Evolutionary conservation across 495 filamentous ascomycete species (phyloP), one percentile per base, ranked within the genome.

Genomic region (Podospora bellae-mahoneyi): DNA sequence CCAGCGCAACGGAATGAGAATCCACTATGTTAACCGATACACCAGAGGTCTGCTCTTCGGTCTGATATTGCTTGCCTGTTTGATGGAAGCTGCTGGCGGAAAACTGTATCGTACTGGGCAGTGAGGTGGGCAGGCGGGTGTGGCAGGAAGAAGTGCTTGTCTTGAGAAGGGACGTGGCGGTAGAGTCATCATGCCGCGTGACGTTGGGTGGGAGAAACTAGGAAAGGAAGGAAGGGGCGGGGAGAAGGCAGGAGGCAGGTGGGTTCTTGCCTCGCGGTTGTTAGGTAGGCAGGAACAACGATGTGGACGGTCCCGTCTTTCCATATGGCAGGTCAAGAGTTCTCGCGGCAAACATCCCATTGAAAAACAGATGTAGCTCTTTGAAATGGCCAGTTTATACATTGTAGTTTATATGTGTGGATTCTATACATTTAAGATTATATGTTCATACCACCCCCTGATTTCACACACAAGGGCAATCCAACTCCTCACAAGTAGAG

Each of bases 1-100:
- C 61, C 61, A n/a, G 61, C 61, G 61, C 61, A 63, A 63, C 34
- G 61, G 61, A 63, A 63, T 63, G 61, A 63, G 61, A 63, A 63
- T 63, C 61, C 61, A 32, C 61, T 63, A 63, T 63, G 61, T 63
- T 63, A 63, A 63, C 61, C 34, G 61, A 63, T 63, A 63, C 61
- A 63, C 61, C 61, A 63, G 32, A 48, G 61, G 61, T 63, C 23
- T 61, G 26, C 26, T 62, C n/a, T 58, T 58, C 55, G 23, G 55
- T 58, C 39, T 16, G 7, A 20, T 9, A 9, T 26, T 26, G n/a
- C 30, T 26, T 58, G 55, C 16, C 32, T 63, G 28, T 32, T 63
- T 63, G 61, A 39, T 63, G 61, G 61, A 48, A 63, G 32, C 18
- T 5, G 18, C 15, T 5, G 7, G n/a, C 10, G 30, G 32, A 23